Conservation (phyloP, 495 filamentous ascomycete genomes). For the Penicillium cosmopolitanum region DNA sequence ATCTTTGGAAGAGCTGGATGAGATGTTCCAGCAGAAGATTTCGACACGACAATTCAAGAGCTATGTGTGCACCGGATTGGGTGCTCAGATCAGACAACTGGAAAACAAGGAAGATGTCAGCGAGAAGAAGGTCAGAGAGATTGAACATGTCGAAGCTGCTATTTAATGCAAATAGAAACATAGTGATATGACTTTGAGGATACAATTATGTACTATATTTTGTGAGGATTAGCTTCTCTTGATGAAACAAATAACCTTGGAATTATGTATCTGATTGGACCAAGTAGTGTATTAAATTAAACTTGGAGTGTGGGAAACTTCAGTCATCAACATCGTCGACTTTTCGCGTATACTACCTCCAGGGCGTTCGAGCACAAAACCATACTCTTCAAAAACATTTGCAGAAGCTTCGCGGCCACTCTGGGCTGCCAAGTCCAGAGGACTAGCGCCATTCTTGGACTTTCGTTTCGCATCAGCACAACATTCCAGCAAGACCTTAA, state of each 20-base stretch:
- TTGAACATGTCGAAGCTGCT: constrained; percentile 14
- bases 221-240: too few species aligned
- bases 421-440: background rate
- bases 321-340: too few species aligned
- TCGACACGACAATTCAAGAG: constrained; percentile 12
- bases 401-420: background rate
- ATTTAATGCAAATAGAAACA: background rate
- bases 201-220: too few species aligned
- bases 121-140: constrained; percentile 5
- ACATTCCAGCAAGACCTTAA: background rate
- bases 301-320: too few species aligned
- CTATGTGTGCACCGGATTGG: constrained; percentile 6
- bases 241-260: too few species aligned
- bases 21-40: constrained; percentile 18
- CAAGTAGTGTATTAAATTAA: too few species aligned
- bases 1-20: constrained; percentile 23
- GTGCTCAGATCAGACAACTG: constrained; percentile 15
- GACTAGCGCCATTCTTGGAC: background rate
- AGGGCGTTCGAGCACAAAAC: background rate
- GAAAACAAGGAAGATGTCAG: constrained; percentile 12
- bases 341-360: background rate
- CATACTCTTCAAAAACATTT: background rate
- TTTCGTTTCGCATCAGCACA: background rate
- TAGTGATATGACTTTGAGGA: too few species aligned
- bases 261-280: too few species aligned